These are phyloP conservation scores for Chalaropsis ovoidea DNA, from an alignment of 2,329 filamentous ascomycete genomes.

Conservation along the genomic window DNA sequence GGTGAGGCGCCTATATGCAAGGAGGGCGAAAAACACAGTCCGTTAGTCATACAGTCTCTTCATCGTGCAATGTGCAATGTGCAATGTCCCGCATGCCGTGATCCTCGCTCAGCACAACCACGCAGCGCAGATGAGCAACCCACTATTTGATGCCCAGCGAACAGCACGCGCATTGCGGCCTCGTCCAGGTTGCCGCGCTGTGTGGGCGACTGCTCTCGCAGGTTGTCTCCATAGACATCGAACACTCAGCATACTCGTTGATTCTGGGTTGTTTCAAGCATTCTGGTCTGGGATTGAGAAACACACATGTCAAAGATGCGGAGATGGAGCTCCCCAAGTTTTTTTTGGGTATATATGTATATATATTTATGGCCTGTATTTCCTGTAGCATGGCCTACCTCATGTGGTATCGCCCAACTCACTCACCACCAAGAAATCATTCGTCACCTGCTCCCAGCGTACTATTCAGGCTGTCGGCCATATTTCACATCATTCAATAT, in stretches of 20 bases:
- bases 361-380: conserved; percentile 18
- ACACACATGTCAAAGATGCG: neutral
- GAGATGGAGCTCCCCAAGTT: neutral
- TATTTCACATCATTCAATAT: no score
- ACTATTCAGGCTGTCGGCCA: no score
- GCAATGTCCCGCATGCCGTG: neutral
- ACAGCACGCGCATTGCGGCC: neutral
- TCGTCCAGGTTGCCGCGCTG: neutral
- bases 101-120: neutral
- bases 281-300: neutral
- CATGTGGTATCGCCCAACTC: neutral
- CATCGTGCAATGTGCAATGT: neutral
- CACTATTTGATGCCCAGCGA: conserved; percentile 13
- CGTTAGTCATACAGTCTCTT: neutral
- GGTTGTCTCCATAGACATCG: conserved; percentile 6
- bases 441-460: no score
- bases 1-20: conserved; percentile 16
- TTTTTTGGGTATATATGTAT: neutral
- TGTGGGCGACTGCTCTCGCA: neutral
- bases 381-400: neutral
- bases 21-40: neutral
- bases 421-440: neutral
- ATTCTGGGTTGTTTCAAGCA: neutral
- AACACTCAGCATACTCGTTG: conserved; percentile 6
- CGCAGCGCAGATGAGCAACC: neutral